These are phyloP conservation scores for Fusarium algeriense DNA, from an alignment of 2,329 filamentous ascomycete species.

Conservation along the genomic window DNA sequence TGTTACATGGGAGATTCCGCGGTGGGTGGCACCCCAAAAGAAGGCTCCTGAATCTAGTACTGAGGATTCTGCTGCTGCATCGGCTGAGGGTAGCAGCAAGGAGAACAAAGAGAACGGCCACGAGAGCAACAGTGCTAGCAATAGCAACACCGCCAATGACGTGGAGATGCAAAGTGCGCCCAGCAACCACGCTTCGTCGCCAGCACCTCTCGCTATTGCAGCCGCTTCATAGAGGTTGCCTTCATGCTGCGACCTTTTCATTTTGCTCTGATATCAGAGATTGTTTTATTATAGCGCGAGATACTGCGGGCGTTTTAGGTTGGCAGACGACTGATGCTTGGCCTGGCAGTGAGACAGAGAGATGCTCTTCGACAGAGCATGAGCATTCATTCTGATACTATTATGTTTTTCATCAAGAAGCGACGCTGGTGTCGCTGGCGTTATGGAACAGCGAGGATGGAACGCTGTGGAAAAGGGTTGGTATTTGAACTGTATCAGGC, in stretches of 20 bases:
- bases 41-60: conserved; percentile 60
- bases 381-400: conserved; percentile 23
- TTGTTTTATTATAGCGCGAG: conserved; percentile 31
- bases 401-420: conserved; percentile 21
- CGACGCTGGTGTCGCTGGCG: conserved; percentile 49
- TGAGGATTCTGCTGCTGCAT: conserved; percentile 61
- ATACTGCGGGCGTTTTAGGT: conserved; percentile 32
- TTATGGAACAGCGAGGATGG: conserved; percentile 42
- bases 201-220: conserved; percentile 61
- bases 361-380: conserved; percentile 25
- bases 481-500: conserved; percentile 9
- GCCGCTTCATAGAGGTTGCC: conserved; percentile 55
- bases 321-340: conserved; percentile 31
- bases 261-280: conserved; percentile 19
- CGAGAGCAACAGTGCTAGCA: conserved; percentile 62
- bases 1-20: conserved; percentile 81
- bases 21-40: conserved; percentile 83
- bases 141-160: conserved; percentile 59
- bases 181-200: conserved; percentile 66
- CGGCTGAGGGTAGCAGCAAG: conserved; percentile 69
- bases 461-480: conserved; percentile 38
- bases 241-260: not conserved
- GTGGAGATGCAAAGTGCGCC: conserved; percentile 66
- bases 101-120: conserved; percentile 72
- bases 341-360: conserved; percentile 11